Base-by-base conservation (phyloP, 208 protist species). In the Trypanosoma platydactyli region DNA sequence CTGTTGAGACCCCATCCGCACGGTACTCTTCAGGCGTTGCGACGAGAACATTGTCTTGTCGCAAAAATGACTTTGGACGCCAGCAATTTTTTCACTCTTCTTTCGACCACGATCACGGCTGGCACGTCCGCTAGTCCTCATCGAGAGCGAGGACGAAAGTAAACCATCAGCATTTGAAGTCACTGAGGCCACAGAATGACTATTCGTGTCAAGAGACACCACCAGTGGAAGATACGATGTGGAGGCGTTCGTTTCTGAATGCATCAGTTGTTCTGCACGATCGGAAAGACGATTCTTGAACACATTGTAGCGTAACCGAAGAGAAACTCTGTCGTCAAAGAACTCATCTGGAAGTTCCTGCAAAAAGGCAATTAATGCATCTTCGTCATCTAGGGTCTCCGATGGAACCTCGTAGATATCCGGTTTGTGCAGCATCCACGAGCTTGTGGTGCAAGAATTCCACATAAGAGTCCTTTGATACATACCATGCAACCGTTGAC, bases 251-350 rank as follows among this genome's bases (percentile, higher is more conserved):
- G 15, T 38, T 20, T 3, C 11, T 24, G 16, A 25, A 45, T n/a
- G 25, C 45, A 41, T 64, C 44, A 5, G 18, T 18, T 13, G 4
- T n/a, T 48, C 20, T 4, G 58, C 64, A 45, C 77, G 74, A 46
- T 71, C 73, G 20, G 67, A 57, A 27, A 75, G 56, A 30, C 76
- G 83, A 13, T 48, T 56, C 29, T 68, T 60, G 49, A 89, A 68
- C 1, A 87, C 71, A 20, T 76, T 57, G 64, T 86, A 89, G 22
- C 86, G 79, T 46, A 89, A 79, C 0, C 89, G 85, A 41, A 94
- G 71, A 5, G 84, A 88, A 20, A 85, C 62, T 13, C 49, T 24
- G 3, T 66, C 68, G 33, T 79, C 62, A 67, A 92, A 94, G 44
- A 89, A 81, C 15, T 92, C 86, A 13, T 73, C 41, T 11, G 78